Base-by-base conservation (phyloP, 176 grass and related monocot genomes). In the Typha latifolia region DNA sequence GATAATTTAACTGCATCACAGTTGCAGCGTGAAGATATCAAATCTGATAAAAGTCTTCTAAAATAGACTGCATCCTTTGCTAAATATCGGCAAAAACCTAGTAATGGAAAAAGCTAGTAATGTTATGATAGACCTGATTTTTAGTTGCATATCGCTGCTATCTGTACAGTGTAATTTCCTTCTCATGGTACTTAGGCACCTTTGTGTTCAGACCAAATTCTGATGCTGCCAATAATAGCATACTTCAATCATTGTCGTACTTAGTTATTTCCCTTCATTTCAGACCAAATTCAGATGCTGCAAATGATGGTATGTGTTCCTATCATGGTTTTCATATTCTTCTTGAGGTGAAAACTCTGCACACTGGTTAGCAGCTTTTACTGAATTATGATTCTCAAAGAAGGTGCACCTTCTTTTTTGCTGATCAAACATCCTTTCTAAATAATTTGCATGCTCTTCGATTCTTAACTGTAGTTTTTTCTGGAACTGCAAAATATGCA, bases 371-470 rank as follows among this genome's bases (percentile, higher is more conserved):
- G 34, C 16, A 12, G 31, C 15, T 12, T 43, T 65, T 4, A 27
- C 11, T 65, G 32, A 65, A 37, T 65, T 65, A n/a, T 65, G 63
- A 65, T 37, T 64, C 32, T 65, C 31, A 65, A 47, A 47, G 63
- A 43, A 65, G 27, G 29, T 20, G 16, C 31, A 47, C 15, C 63
- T 65, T 47, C 53, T 59, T 22, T 59, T 68, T 68, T 68, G 66
- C 66, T 68, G 43, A 50, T 51, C 66, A 4, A 68, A 68, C 47
- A 68, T 68, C 21, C 12, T 68, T 14, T 51, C 48, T n/a, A 68
- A 12, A 47, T 51, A 68, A 68, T 68, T 50, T 68, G 66, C 66
- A 68, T 68, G 21, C 21, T 24, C 66, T 26, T 51, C 12, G 4
- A 68, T 68, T 23, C 66, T 51, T 47, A 29, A 50, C 66, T 68